These are phyloP conservation scores for Martensiomyces pterosporus DNA, from an alignment of 192 early-diverging fungal species.

Conservation along the genomic window DNA sequence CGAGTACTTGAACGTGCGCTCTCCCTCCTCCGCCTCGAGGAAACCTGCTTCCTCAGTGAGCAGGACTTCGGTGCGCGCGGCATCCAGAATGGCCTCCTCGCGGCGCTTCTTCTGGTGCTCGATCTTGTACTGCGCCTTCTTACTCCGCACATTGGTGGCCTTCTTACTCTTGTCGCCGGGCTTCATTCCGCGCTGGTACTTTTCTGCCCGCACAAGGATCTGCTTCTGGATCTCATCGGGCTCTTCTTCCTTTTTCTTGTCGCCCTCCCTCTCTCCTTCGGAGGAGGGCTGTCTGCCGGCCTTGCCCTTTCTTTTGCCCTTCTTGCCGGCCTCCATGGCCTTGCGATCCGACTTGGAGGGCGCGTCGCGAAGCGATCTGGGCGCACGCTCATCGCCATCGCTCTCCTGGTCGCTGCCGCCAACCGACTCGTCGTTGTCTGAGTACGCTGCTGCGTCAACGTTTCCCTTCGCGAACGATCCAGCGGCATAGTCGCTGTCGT, in stretches of 20 bases:
- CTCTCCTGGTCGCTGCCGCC: neutral
- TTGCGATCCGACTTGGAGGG: conserved; percentile 9
- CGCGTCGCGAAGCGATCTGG: conserved; percentile 18
- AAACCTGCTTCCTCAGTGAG: conserved; percentile 72
- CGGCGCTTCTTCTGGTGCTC: conserved; percentile 57
- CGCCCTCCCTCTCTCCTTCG: neutral
- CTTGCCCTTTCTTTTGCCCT: conserved; percentile 1
- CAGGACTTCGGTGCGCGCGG: conserved; percentile 75
- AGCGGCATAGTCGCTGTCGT: no score
- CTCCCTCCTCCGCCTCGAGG: conserved; percentile 84
- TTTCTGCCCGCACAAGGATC: conserved; percentile 16
- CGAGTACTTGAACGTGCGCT: conserved; percentile 82
- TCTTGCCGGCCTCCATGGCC: conserved; percentile 2
- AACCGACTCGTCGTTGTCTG: neutral
- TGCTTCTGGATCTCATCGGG: conserved; percentile 7
- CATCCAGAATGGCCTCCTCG: conserved; percentile 64
- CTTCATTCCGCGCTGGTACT: conserved; percentile 30
- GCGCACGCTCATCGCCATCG: conserved; percentile 8
- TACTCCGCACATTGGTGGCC: conserved; percentile 50
- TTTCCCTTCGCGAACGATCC: neutral
- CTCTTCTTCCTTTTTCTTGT: conserved; percentile 2
- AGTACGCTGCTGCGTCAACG: neutral
- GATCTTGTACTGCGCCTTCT: conserved; percentile 65
- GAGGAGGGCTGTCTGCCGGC: conserved; percentile 2
- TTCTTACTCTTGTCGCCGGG: conserved; percentile 3